Evolutionary conservation across 78 protist genomes (phyloP).

Genomic region (Anaeramoeba flamelloides): DNA sequence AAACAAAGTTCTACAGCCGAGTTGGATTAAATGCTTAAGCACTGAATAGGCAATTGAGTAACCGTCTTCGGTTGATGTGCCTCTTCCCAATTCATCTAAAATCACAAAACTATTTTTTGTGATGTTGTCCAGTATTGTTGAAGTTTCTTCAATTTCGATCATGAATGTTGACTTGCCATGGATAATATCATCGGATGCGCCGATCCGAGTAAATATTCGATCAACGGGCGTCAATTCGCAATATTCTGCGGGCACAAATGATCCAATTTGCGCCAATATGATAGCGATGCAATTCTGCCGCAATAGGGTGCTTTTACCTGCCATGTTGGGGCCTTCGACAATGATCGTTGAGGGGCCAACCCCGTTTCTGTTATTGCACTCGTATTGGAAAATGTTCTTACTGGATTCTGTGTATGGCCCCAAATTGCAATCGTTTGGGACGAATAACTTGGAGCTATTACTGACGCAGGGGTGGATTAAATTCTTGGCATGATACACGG

Average conservation of each 20-base stretch:
- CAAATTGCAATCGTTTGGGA: no score
- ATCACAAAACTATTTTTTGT: conserved; percentile 70
- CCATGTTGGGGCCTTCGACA: conserved; percentile 94
- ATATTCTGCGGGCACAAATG: conserved; percentile 66
- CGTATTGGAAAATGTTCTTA: no score
- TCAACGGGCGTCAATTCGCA: conserved; percentile 68
- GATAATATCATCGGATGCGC: conserved; percentile 60
- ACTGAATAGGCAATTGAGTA: conserved; percentile 25
- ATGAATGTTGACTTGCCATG: conserved; percentile 82
- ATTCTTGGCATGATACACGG: no score
- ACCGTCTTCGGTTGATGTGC: conserved; percentile 82
- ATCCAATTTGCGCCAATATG: conserved; percentile 87
- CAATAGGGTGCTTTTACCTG: conserved; percentile 83
- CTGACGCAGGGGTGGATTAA: no score
- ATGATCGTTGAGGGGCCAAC: conserved; percentile 37
- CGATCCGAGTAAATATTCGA: conserved; percentile 79
- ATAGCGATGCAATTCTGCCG: conserved; percentile 44
- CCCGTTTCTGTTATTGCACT: no score
- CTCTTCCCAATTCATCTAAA: conserved; percentile 86
- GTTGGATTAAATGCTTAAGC: conserved; percentile 32
- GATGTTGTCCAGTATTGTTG: no score
- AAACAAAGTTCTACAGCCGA: conserved; percentile 61
- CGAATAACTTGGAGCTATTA: no score
- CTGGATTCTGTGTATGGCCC: no score
- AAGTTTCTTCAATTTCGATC: conserved; percentile 73